phyloP scores from a whole-genome alignment of 2,329 filamentous ascomycete species.

The Aspergillus sp. region DNA sequence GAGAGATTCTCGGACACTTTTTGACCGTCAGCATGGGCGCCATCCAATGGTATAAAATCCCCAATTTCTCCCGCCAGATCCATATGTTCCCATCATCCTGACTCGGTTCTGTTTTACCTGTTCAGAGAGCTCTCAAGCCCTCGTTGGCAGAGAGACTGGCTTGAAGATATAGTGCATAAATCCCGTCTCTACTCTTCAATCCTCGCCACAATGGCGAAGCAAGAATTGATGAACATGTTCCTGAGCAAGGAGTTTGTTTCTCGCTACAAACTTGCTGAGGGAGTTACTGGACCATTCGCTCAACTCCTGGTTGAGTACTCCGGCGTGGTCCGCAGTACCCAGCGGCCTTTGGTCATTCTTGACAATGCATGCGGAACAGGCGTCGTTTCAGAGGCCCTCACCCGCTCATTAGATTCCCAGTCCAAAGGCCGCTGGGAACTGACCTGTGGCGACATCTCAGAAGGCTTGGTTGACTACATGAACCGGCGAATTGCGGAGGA shows the following conservation, averaged over 20 bases:
- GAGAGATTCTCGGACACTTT: no score
- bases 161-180: no score
- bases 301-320: constrained; percentile 28
- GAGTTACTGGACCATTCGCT: constrained; percentile 30
- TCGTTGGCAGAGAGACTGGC: no score
- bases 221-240: constrained; percentile 16
- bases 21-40: no score
- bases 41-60: no score
- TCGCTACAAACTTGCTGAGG: constrained; percentile 30
- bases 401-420: constrained; percentile 38
- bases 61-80: no score
- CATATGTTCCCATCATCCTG: no score
- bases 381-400: constrained; percentile 48
- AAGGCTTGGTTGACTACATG: constrained; percentile 43
- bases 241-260: constrained; percentile 19
- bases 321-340: constrained; percentile 20
- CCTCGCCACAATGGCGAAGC: constrained; percentile 13
- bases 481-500: constrained; percentile 40
- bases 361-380: constrained; percentile 57
- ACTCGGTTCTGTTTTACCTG: no score
- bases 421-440: constrained; percentile 47
- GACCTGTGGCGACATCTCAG: constrained; percentile 51
- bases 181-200: no score
- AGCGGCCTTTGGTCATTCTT: constrained; percentile 38
- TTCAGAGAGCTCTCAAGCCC: background rate